A percentile compares a stretch with the other conserved stretches of the same genome.
These are phyloP conservation scores for Globisporangium camurandrum DNA, from an alignment of 352 stramenopile genomes.

Conservation along the genomic window DNA sequence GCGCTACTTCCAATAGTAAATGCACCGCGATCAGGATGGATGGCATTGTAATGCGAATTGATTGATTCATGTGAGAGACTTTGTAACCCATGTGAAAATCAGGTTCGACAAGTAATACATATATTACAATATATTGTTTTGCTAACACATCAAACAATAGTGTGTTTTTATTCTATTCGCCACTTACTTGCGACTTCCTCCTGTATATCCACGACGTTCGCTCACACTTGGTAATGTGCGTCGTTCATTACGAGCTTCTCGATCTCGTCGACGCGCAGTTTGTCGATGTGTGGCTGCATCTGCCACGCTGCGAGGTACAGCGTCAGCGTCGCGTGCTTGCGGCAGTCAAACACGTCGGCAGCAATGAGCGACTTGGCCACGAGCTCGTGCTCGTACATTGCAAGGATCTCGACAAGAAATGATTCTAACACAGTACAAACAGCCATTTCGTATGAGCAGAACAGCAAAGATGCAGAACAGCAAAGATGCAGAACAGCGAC, in stretches of 20 bases:
- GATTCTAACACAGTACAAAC: conserved; percentile 21
- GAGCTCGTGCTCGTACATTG: conserved; percentile 77
- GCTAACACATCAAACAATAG: too few relatives aligned
- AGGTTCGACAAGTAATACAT: not conserved
- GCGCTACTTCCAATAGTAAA: not conserved
- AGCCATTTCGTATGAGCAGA: not conserved
- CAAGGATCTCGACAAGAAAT: conserved; percentile 52
- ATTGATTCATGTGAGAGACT: too few relatives aligned
- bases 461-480: not conserved
- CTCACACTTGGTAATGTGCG: conserved; percentile 30
- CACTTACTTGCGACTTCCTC: too few relatives aligned
- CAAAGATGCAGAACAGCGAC: not conserved
- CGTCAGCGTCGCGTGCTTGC: conserved; percentile 56
- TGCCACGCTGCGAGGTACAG: conserved; percentile 81
- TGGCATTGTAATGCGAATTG: not conserved
- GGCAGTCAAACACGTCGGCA: conserved; percentile 58
- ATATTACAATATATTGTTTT: not conserved
- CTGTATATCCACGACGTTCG: not conserved
- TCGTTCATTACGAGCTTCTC: conserved; percentile 58
- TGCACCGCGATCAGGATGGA: not conserved
- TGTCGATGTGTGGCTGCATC: conserved; percentile 79
- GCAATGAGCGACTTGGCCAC: conserved; percentile 72
- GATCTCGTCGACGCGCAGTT: conserved; percentile 52
- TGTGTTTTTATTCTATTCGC: too few relatives aligned
- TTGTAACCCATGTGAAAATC: conserved; percentile 1